A percentile compares a stretch with the other conserved stretches of the same genome.
These are phyloP conservation scores for Allium cepa DNA, from an alignment of 106 monocot genomes.

Conservation along the genomic window DNA sequence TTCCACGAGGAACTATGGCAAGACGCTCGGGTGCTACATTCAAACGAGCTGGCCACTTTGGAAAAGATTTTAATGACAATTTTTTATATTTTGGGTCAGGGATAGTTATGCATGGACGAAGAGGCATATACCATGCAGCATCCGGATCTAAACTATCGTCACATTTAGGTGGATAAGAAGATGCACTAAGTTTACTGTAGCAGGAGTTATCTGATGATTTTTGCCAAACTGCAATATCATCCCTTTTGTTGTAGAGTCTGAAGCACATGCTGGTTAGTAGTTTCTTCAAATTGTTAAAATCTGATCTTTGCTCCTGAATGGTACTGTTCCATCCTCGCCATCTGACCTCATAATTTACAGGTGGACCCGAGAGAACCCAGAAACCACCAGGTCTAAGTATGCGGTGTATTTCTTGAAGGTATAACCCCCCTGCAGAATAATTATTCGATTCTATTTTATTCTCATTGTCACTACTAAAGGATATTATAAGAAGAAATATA, in stretches of 20 bases:
- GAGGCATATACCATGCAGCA: slow-evolving; percentile 70
- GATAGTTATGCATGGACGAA: slow-evolving; percentile 48
- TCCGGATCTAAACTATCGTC: slow-evolving; percentile 76
- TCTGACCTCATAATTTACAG: slow-evolving; percentile 69
- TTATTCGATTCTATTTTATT: slow-evolving; percentile 8
- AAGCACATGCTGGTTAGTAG: slow-evolving; percentile 76
- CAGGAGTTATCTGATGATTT: slow-evolving; percentile 55
- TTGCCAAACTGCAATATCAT: slow-evolving; percentile 82
- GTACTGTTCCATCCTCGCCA: slow-evolving; percentile 90
- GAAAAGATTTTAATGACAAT: slow-evolving; percentile 37
- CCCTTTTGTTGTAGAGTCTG: slow-evolving; percentile 69
- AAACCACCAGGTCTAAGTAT: slow-evolving; percentile 80
- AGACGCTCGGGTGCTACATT: slow-evolving; percentile 45
- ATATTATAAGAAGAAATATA: too few relatives aligned
- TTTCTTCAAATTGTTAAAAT: slow-evolving; percentile 67
- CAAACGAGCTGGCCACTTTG: slow-evolving; percentile 71
- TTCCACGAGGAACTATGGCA: slow-evolving; percentile 54
- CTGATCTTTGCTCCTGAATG: slow-evolving; percentile 54
- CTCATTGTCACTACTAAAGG: too few relatives aligned
- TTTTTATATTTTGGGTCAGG: slow-evolving; percentile 46
- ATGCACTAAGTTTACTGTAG: slow-evolving; percentile 40
- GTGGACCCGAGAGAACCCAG: slow-evolving; percentile 88
- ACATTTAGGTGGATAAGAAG: slow-evolving; percentile 64
- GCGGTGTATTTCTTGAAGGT: slow-evolving; percentile 68
- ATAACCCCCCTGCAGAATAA: slow-evolving; percentile 55